Evolutionary conservation across 768 basidiomycete species (phyloP), one percentile per base, ranked within the genome.

Genomic region (Hebeloma cylindrosporum): DNA sequence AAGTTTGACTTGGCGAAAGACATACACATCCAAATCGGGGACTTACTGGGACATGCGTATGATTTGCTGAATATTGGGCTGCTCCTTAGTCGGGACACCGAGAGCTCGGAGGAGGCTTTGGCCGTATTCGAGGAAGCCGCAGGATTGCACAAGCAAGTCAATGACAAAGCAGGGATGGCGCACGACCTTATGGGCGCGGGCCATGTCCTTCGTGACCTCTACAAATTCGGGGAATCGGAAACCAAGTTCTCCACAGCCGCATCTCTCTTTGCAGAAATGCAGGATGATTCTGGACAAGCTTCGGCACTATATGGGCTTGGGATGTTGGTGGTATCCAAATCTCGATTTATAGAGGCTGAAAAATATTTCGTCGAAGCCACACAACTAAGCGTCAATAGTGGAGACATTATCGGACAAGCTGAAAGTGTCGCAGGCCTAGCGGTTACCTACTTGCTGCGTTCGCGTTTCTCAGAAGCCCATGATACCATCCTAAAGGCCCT

Each of bases 1-100:
- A 60, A 54, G 31, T 56, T 62, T 25, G 20, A 51, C 4, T 25
- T 39, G 18, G 62, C 64, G 1, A 31, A 55, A n/a, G 43, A 49
- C 16, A 31, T 64, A 5, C 64, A 66, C 27, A 45, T 28, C 8
- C 20, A 58, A 43, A 50, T 49, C 0, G 53, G 53, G 8, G 62
- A 63, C 45, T 20, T 44, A 7, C 39, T 43, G 6, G 63, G 63
- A 5, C 56, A 61, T 10, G 65, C 61, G 11, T 61, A 60, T 21
- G 63, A 64, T 31, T 46, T 59, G 5, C 52, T 63, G 21, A 65
- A 65, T 38, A 43, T 63, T 6, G 63, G 52, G 4, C 48, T 57
- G 14, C 47, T 60, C 1, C 31, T 56, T n/a, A 52, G 52, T 22
- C 42, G 54, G 31, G 23, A 50, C 8, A 21, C 34, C 26, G 11